phyloP scores from a whole-genome alignment of 805 yeast species.

The Candida coquimbonensis region DNA sequence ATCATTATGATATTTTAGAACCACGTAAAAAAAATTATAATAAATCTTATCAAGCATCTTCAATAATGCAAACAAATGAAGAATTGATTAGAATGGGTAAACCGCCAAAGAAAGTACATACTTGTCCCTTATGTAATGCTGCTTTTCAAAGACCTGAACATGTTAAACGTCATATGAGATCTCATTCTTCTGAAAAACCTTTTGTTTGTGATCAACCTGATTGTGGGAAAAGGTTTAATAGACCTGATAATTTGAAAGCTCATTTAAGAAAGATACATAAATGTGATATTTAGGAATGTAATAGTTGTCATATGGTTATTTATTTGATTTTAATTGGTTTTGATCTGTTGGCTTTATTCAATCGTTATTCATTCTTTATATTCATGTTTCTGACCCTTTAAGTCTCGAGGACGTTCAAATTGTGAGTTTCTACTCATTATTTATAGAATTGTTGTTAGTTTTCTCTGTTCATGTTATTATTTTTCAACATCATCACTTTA shows the following conservation, averaged over 20 bases:
- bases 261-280: slow-evolving; percentile 63
- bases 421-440: too few relatives aligned
- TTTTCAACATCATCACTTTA: too few relatives aligned
- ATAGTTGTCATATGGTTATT: not conserved
- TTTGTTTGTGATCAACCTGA: slow-evolving; percentile 52
- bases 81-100: slow-evolving; percentile 17
- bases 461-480: too few relatives aligned
- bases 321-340: not conserved
- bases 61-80: slow-evolving; percentile 10
- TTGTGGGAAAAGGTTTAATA: slow-evolving; percentile 62
- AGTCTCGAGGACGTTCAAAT: too few relatives aligned
- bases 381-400: not conserved
- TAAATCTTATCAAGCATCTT: slow-evolving; percentile 17
- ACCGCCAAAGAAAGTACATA: slow-evolving; percentile 48
- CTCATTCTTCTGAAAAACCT: slow-evolving; percentile 79
- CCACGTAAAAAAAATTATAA: slow-evolving; percentile 17
- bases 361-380: not conserved
- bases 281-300: slow-evolving; percentile 31
- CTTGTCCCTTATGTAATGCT: slow-evolving; percentile 57
- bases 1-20: slow-evolving; percentile 19
- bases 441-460: too few relatives aligned
- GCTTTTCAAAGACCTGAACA: slow-evolving; percentile 66
- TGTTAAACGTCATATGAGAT: slow-evolving; percentile 65
- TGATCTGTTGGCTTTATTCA: not conserved
- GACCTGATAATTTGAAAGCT: slow-evolving; percentile 76